phyloP scores from a whole-genome alignment of 805 yeast genomes.

The Yamadazyma scolyti region DNA sequence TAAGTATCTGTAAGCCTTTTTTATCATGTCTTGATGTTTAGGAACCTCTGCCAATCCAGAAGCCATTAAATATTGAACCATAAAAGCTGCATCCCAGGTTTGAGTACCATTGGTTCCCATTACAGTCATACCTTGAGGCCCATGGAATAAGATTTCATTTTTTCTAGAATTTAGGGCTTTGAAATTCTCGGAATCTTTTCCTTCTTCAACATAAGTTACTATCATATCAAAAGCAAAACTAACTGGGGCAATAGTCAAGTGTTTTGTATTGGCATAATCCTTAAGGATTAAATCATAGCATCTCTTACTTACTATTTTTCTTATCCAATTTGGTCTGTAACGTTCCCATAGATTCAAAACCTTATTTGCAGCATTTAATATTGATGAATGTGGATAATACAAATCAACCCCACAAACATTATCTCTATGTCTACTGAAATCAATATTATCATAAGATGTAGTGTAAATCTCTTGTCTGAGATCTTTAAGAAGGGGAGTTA shows the following conservation, averaged over 20 bases:
- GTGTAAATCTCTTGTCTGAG: conserved; percentile 78
- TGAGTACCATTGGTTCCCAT: conserved; percentile 98
- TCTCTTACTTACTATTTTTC: conserved; percentile 44
- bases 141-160: conserved; percentile 76
- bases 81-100: conserved; percentile 95
- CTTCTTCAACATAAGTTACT: conserved; percentile 68
- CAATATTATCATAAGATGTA: conserved; percentile 58
- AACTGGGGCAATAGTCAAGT: conserved; percentile 90
- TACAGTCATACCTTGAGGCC: conserved; percentile 86
- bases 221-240: conserved; percentile 80
- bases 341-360: conserved; percentile 63
- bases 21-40: conserved; percentile 60
- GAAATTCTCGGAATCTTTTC: conserved; percentile 61
- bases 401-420: conserved; percentile 88
- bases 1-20: conserved; percentile 66
- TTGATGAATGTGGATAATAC: conserved; percentile 83
- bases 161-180: conserved; percentile 52
- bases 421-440: conserved; percentile 70
- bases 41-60: conserved; percentile 75
- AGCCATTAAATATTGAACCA: conserved; percentile 73
- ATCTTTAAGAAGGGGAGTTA: conserved; percentile 60
- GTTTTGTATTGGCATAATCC: conserved; percentile 75
- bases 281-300: conserved; percentile 65
- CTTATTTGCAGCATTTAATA: conserved; percentile 61
- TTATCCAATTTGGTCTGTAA: conserved; percentile 72